Base-by-base conservation (phyloP, 305 asterid species). In the Plantago lanceolata region DNA sequence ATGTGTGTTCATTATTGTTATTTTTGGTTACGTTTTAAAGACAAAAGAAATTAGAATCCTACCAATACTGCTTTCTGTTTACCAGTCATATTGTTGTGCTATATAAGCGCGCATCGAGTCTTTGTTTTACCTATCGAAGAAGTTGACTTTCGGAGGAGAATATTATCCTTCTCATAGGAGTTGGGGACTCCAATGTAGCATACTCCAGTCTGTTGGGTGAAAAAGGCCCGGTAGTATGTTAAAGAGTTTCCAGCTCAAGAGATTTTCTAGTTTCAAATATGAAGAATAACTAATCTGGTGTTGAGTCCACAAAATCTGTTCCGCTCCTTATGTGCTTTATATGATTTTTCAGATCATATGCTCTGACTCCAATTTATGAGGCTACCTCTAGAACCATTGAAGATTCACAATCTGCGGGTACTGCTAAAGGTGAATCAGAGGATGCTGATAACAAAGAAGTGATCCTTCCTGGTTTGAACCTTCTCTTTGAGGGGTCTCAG, bases 401-500 rank as follows among this genome's bases (percentile, higher is more conserved):
- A 69, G 96, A 89, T 72, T 79, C 96, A 43, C 63, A 82, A 20
- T 51, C 85, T 15, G 20, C 64, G 54, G 85, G 81, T 49, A 49
- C 81, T 62, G 55, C 82, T 31, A 89, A 82, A 79, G 82, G 75
- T 63, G 95, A 93, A 61, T 54, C 83, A 49, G 97, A 93, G 72
- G 95, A 87, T 68, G 75, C 71, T 59, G 97, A 88, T 74, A 82
- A 85, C 84, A 85, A 80, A 84, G 99, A 93, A 79, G 93, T 86
- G 66, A 80, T 78, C 68, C 87, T 85, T 63, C 99, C 96, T 11
- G 97, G 97, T 57, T 95, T 88, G 63, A 88, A 88, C 76, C 97
- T 93, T 83, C 81, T 93, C 24, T 93, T 83, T 59, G 99, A 93
- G 73, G 99, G 99, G 61, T 79, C 83, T 44, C 93, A 83, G 78